A percentile compares a stretch with the other conserved stretches of the same genome.
These are phyloP conservation scores for Chaetomiaceae sp. DNA, from an alignment of 2,329 filamentous ascomycete genomes.

Conservation along the genomic window DNA sequence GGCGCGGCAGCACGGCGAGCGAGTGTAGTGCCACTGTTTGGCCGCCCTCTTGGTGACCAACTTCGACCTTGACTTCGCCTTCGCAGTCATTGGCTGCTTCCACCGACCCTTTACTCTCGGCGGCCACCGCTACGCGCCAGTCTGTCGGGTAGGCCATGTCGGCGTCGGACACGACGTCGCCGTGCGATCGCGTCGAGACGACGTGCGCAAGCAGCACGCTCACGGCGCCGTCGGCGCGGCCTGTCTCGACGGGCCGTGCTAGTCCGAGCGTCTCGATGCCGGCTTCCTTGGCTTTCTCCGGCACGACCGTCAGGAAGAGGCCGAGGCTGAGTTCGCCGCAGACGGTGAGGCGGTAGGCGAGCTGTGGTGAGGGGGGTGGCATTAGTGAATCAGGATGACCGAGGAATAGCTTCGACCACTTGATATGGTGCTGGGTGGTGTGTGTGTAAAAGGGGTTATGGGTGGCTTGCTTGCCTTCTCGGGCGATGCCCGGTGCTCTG, in stretches of 20 bases:
- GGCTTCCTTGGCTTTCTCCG: conserved; percentile 41
- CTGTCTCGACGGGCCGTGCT: conserved; percentile 54
- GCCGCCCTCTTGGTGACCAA: conserved; percentile 68
- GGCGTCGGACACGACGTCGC: conserved; percentile 60
- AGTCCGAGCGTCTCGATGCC: conserved; percentile 47
- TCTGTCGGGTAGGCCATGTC: conserved; percentile 69
- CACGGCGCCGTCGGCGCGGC: conserved; percentile 47
- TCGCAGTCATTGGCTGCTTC: too few species aligned
- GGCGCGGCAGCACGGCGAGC: conserved; percentile 68
- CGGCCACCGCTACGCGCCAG: conserved; percentile 48
- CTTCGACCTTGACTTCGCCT: too few species aligned
- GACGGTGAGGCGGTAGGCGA: conserved; percentile 66
- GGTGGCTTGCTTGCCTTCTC: conserved; percentile 43
- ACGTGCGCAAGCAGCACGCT: conserved; percentile 70
- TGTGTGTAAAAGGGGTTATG: too few species aligned
- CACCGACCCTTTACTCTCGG: too few species aligned
- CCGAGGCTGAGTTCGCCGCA: conserved; percentile 75
- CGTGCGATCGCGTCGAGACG: conserved; percentile 64
- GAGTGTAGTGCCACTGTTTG: conserved; percentile 76
- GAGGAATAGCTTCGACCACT: too few species aligned
- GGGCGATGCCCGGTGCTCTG: conserved; percentile 42
- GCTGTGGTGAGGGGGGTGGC: conserved; percentile 44
- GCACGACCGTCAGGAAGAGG: conserved; percentile 63
- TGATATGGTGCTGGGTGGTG: too few species aligned
- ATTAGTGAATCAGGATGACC: too few species aligned